phyloP scores from a whole-genome alignment of 2,329 filamentous ascomycete species.

The Colletotrichum sp. region DNA sequence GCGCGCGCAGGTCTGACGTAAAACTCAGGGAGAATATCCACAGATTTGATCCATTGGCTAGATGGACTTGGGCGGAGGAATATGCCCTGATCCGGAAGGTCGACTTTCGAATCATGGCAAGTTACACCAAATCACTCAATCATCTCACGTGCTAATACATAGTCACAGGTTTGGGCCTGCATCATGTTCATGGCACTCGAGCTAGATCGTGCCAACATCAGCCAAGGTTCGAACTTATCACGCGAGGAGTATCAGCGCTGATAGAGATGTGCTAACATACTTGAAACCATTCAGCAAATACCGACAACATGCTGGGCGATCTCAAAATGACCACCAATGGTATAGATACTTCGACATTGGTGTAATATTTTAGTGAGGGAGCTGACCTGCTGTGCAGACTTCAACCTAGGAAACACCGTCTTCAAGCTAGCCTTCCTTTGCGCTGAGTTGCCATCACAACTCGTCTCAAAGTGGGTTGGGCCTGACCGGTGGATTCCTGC shows the following conservation, averaged over 20 bases:
- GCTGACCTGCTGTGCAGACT: slow-evolving; percentile 32
- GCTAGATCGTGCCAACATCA: slow-evolving; percentile 48
- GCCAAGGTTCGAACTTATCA: slow-evolving; percentile 32
- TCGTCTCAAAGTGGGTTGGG: slow-evolving; percentile 58
- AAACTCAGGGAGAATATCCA: slow-evolving; percentile 43
- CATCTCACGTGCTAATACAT: slow-evolving; percentile 38
- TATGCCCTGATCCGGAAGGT: slow-evolving; percentile 41
- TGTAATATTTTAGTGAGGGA: too few species aligned
- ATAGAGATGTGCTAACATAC: background rate
- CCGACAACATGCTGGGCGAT: slow-evolving; percentile 52
- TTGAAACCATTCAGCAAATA: slow-evolving; percentile 40
- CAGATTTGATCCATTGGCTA: slow-evolving; percentile 50
- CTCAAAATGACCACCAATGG: slow-evolving; percentile 46
- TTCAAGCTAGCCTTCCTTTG: slow-evolving; percentile 56
- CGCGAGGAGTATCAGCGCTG: background rate
- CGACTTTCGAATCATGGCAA: slow-evolving; percentile 49
- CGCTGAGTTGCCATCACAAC: slow-evolving; percentile 63
- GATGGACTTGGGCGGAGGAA: slow-evolving; percentile 49
- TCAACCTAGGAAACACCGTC: slow-evolving; percentile 54
- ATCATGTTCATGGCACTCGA: slow-evolving; percentile 56
- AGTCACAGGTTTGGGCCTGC: slow-evolving; percentile 47
- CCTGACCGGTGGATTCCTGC: slow-evolving; percentile 57
- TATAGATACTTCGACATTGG: background rate
- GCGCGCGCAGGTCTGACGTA: background rate
- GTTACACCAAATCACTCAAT: slow-evolving; percentile 38